Percentiles rank a stretch among this genome's conserved stretches.
phyloP scores from a whole-genome alignment of 192 early-diverging fungal species.

The Podochytrium sp. region DNA sequence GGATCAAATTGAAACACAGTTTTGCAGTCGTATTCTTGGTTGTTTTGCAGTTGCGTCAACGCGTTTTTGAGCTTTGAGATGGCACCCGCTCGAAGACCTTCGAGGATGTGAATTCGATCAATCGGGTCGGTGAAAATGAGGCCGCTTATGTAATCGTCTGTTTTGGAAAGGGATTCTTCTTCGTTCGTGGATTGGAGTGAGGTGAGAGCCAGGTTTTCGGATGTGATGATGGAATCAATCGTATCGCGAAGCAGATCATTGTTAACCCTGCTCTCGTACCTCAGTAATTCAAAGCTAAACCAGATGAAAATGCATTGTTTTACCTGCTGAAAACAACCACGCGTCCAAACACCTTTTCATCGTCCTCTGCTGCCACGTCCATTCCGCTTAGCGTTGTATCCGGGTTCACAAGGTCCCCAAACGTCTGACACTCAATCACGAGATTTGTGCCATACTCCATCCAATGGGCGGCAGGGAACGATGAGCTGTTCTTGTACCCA shows the following conservation, averaged over 20 bases:
- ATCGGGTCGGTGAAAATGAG: background rate
- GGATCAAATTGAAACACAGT: slow-evolving; percentile 20
- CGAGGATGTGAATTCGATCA: slow-evolving; percentile 1
- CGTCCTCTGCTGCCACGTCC: background rate
- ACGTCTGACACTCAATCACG: slow-evolving; percentile 17
- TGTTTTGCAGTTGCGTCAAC: background rate
- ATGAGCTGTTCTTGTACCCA: background rate
- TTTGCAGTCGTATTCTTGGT: background rate
- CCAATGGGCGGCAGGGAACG: background rate
- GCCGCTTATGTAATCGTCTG: background rate
- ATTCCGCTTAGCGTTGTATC: background rate
- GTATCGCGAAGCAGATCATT: background rate
- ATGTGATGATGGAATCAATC: background rate
- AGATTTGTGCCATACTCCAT: slow-evolving; percentile 8
- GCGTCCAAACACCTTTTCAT: background rate
- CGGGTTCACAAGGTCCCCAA: background rate
- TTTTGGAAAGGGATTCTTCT: background rate
- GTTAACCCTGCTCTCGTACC: background rate
- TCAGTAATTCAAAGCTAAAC: background rate
- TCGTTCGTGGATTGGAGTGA: background rate
- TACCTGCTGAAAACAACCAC: slow-evolving; percentile 10
- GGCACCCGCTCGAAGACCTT: background rate
- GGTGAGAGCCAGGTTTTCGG: background rate
- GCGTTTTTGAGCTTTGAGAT: background rate
- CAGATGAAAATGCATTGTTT: background rate